phyloP scores from a whole-genome alignment of 2,329 filamentous ascomycete species.

The Stachybotrys chlorohalonatus region DNA sequence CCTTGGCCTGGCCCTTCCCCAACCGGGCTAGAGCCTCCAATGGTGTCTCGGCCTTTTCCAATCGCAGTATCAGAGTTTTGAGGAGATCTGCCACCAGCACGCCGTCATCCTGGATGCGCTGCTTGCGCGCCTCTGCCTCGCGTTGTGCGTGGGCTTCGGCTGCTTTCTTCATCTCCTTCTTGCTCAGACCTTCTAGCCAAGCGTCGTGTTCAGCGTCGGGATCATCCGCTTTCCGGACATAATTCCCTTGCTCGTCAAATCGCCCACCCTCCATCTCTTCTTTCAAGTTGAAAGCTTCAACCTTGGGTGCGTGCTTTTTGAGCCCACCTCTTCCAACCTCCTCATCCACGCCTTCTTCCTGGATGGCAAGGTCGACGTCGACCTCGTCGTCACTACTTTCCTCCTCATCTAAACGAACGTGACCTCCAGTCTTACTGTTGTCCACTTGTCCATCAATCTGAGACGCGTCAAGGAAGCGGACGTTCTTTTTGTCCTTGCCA shows the following conservation, averaged over 20 bases:
- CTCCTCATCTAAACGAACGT: conserved; percentile 52
- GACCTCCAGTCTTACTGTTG: conserved; percentile 64
- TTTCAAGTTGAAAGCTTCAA: conserved; percentile 94
- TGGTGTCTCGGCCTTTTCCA: conserved; percentile 77
- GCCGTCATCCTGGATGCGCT: conserved; percentile 65
- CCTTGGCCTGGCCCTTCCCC: conserved; percentile 57
- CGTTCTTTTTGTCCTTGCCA: conserved; percentile 52
- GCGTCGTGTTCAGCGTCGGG: conserved; percentile 84
- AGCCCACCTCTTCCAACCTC: conserved; percentile 85
- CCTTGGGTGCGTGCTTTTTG: conserved; percentile 85
- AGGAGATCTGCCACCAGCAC: conserved; percentile 67
- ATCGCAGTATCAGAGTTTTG: conserved; percentile 57
- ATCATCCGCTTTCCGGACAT: conserved; percentile 78
- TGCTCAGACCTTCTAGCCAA: conserved; percentile 88
- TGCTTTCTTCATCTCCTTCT: conserved; percentile 85
- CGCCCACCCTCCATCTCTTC: conserved; percentile 84
- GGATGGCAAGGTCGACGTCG: conserved; percentile 60
- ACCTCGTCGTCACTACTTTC: conserved; percentile 53
- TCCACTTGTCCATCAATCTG: conserved; percentile 74
- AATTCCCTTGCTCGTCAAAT: conserved; percentile 89
- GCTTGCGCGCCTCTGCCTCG: conserved; percentile 64
- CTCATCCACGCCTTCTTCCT: conserved; percentile 72
- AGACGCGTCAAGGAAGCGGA: conserved; percentile 47
- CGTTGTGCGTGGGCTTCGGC: conserved; percentile 80
- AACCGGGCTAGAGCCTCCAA: conserved; percentile 81